Evolutionary conservation across 768 basidiomycete species (phyloP).

Genomic region (Panus rudis): DNA sequence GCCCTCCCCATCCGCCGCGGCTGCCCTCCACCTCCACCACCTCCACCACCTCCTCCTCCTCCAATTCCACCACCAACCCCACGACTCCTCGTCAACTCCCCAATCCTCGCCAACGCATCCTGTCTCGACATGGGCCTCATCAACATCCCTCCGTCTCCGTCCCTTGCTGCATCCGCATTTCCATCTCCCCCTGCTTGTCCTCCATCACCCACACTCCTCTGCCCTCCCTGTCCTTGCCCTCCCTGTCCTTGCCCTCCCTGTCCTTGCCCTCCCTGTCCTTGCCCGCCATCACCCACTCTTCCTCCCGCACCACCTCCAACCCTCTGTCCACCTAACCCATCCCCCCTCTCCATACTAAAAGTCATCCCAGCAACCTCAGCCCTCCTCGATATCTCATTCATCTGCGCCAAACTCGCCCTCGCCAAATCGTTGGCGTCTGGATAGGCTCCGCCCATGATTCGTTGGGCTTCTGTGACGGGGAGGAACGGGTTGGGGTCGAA

Average conservation of each 20-base stretch:
- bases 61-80: too few species aligned
- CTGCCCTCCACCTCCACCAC: too few species aligned
- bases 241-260: constrained; percentile 7
- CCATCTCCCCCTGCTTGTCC: constrained; percentile 5
- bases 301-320: constrained; percentile 5
- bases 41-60: too few species aligned
- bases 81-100: constrained; percentile 42
- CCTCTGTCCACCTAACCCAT: too few species aligned
- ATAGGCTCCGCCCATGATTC: constrained; percentile 39
- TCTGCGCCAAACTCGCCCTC: constrained; percentile 62
- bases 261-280: too few species aligned
- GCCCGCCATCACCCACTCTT: background rate
- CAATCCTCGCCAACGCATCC: constrained; percentile 46
- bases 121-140: constrained; percentile 28
- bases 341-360: constrained; percentile 19
- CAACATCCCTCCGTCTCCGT: background rate
- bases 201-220: too few species aligned
- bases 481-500: constrained; percentile 44
- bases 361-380: constrained; percentile 40
- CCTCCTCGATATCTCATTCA: constrained; percentile 71
- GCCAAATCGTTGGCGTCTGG: constrained; percentile 49
- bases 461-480: constrained; percentile 49
- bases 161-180: constrained; percentile 1
- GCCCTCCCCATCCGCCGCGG: too few species aligned
- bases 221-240: background rate